These are phyloP conservation scores for Solanum bulbocastanum DNA, from an alignment of 257 asterid genomes.

Conservation along the genomic window DNA sequence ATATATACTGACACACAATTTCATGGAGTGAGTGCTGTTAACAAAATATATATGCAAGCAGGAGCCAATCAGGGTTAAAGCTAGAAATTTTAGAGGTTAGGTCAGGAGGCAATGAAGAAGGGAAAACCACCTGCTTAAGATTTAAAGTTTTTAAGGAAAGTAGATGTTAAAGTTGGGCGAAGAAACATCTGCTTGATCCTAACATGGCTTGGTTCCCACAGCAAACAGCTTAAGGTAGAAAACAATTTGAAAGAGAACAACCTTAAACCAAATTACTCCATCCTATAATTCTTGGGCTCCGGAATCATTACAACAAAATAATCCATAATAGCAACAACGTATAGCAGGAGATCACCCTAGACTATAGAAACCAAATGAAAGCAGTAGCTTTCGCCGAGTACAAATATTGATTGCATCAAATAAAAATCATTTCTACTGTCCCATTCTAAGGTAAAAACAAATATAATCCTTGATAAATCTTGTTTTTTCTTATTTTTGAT, in stretches of 20 bases:
- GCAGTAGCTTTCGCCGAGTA: background rate
- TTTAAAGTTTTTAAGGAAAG: background rate
- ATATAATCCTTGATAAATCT: background rate
- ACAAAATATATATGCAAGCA: background rate
- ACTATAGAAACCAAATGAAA: background rate
- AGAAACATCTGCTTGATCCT: background rate
- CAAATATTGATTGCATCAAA: background rate
- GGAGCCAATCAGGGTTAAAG: background rate
- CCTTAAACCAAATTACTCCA: background rate
- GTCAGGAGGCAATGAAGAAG: background rate
- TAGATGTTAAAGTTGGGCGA: background rate
- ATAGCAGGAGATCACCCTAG: background rate
- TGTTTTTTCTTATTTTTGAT: background rate
- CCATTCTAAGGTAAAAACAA: background rate
- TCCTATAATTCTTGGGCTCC: background rate
- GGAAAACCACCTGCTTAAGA: background rate
- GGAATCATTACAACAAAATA: background rate
- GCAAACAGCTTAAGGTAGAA: background rate
- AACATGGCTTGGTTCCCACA: background rate
- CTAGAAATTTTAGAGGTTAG: background rate
- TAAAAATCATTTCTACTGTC: background rate
- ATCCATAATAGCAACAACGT: background rate
- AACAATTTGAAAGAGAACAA: background rate
- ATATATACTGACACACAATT: background rate
- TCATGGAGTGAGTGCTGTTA: background rate